Evolutionary conservation across 805 yeast genomes (phyloP), one percentile per base, ranked within the genome.

Genomic region (Kodamaea kakaduensis): DNA sequence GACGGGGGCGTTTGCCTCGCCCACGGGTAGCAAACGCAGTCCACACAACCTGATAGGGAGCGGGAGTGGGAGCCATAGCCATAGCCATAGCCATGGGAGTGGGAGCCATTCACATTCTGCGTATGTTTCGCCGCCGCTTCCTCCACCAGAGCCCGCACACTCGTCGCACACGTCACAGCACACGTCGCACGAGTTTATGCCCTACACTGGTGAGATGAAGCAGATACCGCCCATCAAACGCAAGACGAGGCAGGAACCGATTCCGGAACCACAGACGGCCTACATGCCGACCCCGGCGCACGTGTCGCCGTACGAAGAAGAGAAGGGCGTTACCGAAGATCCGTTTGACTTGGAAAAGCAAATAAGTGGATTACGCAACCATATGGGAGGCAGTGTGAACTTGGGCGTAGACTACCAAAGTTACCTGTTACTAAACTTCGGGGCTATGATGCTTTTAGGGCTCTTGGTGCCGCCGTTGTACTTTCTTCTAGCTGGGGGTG

Each of bases 391-490:
- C 3, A 6, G 19, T 5, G 19, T 4, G 4, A 16, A 5, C 6
- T 15, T 16, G 10, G 29, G 24, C 16, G 19, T 26, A 4, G 12
- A 15, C 5, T 6, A 26, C 10, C 19, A 10, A 12, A 13, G 17
- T 5, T 26, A 13, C 19, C 29, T 26, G 17, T 18, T 35, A n/a
- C 31, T 36, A 10, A 26, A 36, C 10, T 36, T 36, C 17, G 23
- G 39, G 4, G 9, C 45, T 6, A 43, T 61, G 49, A 54, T 61
- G 65, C 35, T 50, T 3, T 10, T 56, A 6, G 69, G 65, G 2
- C 47, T 65, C 5, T 31, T 66, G 6, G 45, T 60, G 1, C 67
- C 67, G 17, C 71, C 71, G 5, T 40, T 65, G n/a, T 65, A 53
- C 38, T 63, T 64, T 26, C 46, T 64, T 13, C 29, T 65, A 8